Evolutionary conservation across 768 basidiomycete genomes (phyloP).

Genomic region (Russula sp.): DNA sequence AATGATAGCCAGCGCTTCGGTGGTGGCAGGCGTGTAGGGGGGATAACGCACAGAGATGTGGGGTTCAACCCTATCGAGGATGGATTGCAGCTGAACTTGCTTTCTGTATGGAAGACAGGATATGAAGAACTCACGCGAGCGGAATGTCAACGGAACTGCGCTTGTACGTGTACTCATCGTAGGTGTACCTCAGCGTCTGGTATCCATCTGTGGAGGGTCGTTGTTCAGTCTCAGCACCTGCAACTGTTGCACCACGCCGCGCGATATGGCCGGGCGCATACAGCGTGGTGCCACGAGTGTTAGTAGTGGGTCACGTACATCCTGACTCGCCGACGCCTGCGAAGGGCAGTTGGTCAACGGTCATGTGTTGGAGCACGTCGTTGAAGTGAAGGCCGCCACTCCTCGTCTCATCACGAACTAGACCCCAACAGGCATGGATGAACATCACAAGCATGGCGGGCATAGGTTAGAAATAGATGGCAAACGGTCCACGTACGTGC

Average conservation of each 20-base stretch:
- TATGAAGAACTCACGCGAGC: constrained; percentile 38
- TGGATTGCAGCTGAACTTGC: neutral
- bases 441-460: neutral
- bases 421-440: neutral
- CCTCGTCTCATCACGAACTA: constrained; percentile 28
- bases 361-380: constrained; percentile 26
- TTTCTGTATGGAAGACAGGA: neutral
- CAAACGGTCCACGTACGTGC: neutral
- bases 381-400: constrained; percentile 30
- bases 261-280: neutral
- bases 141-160: constrained; percentile 49
- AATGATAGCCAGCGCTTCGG: neutral
- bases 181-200: constrained; percentile 25
- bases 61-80: constrained; percentile 38
- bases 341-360: constrained; percentile 23
- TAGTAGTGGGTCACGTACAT: constrained; percentile 20
- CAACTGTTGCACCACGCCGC: neutral
- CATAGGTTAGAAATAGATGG: too few species aligned
- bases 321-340: constrained; percentile 28
- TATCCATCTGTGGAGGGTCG: constrained; percentile 23
- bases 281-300: too few species aligned
- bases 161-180: constrained; percentile 41
- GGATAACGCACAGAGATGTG: constrained; percentile 49
- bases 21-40: constrained; percentile 43
- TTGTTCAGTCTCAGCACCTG: neutral